These are phyloP conservation scores for Rhytidiadelphus loreus DNA, from an alignment of 225 moss, liverwort and hornwort genomes.

Conservation along the genomic window DNA sequence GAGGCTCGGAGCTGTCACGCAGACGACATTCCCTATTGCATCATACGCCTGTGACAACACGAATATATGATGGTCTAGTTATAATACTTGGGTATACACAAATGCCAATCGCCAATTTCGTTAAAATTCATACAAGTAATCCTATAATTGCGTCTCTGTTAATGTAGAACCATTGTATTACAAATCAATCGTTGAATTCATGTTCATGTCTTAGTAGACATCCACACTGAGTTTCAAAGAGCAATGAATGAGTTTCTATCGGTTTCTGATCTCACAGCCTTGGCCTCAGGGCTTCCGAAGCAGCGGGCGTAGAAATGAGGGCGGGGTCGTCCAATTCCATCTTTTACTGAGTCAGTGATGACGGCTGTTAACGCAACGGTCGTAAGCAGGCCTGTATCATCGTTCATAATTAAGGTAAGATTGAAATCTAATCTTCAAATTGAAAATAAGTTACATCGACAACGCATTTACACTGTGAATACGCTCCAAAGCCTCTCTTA, in stretches of 20 bases:
- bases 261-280: background rate
- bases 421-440: background rate
- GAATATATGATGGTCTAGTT: background rate
- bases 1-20: background rate
- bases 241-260: background rate
- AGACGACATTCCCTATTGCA: constrained; percentile 19
- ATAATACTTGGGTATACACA: background rate
- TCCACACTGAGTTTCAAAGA: background rate
- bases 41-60: background rate
- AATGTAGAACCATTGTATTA: background rate
- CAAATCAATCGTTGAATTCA: background rate
- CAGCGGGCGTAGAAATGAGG: constrained; percentile 41
- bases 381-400: constrained; percentile 26
- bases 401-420: background rate
- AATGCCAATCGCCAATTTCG: background rate
- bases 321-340: constrained; percentile 31
- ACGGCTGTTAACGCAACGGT: constrained; percentile 33
- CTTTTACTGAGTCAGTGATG: constrained; percentile 30
- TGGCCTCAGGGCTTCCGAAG: constrained; percentile 21
- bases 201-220: background rate
- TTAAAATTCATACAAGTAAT: background rate
- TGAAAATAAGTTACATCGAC: background rate
- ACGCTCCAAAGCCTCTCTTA: background rate
- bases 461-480: background rate
- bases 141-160: background rate